Base-by-base conservation (phyloP, 2,329 filamentous ascomycete species). In the Aspergillus calidoustus region DNA sequence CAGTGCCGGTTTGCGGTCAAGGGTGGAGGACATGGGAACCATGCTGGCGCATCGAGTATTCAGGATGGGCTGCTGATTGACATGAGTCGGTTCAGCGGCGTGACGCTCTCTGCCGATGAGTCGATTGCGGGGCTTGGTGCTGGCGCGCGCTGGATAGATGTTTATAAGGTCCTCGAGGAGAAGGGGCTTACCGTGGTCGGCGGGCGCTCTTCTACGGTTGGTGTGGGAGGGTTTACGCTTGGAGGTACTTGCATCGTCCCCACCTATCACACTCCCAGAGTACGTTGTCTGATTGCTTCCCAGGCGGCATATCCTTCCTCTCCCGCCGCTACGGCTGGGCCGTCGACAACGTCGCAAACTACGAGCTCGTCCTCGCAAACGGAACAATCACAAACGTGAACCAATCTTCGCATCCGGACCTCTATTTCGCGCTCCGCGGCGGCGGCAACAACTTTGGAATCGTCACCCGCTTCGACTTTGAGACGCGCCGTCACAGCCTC, bases 241-340 rank as follows among this genome's bases (percentile, higher is more conserved):
- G 34, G 34, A 15, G 34, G 34, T 41, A 41, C 13, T 13, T 41
- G 19, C 19, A 19, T 19, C 19, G 19, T 19, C 19, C 19, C 19
- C 19, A 19, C 19, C 19, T 19, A 1, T 19, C 19, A 19, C 19
- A 19, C 19, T 19, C 19, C 19, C 19, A 19, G 19, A 19, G 19
- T 19, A 19, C 19, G 19, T 19, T 19, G 19, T 28, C 25, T 28
- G 6, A 28, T 28, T 28, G 25, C 6, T 28, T 28, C 25, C 1
- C 25, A 48, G 54, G 54, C 19, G 56, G 56, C 13, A 43, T 58
- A 31, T 58, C 56, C n/a, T 58, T 44, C 31, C 30, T 52, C 13
- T 51, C 41, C 4, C 34, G 41, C 9, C 34, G 50, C 9, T 58
- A 58, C n/a, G 56, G 56, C 31, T 52, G 49, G 22, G 56, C 56